Evolutionary conservation across 176 grass and related monocot species (phyloP).

Genomic region (Triticum urartu): DNA sequence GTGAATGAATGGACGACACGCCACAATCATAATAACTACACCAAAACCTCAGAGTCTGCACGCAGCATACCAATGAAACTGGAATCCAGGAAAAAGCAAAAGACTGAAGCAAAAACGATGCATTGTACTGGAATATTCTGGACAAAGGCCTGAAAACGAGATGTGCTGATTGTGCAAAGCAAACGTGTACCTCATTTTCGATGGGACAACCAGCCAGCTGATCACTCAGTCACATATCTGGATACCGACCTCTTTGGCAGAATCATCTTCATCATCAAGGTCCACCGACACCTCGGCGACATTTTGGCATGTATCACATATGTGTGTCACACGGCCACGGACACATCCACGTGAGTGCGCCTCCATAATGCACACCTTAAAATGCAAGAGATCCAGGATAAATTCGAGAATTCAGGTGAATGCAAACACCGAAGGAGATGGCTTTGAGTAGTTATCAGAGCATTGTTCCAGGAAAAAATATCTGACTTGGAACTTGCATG

Average conservation of each 20-base stretch:
- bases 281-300: background rate
- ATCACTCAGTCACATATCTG: conserved; percentile 6
- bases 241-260: background rate
- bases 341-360: too few relatives aligned
- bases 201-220: background rate
- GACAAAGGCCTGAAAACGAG: conserved; percentile 1
- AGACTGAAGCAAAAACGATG: background rate
- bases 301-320: background rate
- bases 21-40: background rate
- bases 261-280: background rate
- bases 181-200: background rate
- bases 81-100: background rate
- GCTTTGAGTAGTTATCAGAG: background rate
- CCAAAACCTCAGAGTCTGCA: too few relatives aligned
- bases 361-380: background rate
- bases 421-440: background rate
- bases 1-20: background rate
- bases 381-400: background rate
- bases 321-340: too few relatives aligned
- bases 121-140: background rate
- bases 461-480: too few relatives aligned
- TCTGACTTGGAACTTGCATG: background rate
- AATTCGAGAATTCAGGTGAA: background rate
- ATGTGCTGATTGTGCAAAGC: too few relatives aligned
- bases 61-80: background rate